Base-by-base conservation (phyloP, 495 filamentous ascomycete species). In the Podospora appendiculata region DNA sequence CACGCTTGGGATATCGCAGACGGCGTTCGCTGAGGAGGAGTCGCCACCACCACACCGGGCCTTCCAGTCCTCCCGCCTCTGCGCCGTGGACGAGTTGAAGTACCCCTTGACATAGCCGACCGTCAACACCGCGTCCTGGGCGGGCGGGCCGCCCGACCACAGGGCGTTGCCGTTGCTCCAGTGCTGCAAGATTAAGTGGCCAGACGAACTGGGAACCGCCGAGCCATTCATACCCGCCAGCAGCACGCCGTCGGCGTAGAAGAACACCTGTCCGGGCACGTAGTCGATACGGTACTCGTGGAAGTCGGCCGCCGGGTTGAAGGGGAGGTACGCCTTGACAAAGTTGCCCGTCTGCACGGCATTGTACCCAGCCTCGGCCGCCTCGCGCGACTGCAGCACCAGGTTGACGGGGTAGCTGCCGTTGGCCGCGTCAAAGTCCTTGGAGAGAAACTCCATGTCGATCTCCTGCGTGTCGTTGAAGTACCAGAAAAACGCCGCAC, bases 211-310 rank as follows among this genome's bases (percentile, higher is more conserved):
- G 0, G 87, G 87, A 25, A 86, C 71, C 4, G 76, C 74, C 0
- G 70, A 66, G 11, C 73, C 71, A 7, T 63, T 68, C 75, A 88
- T 84, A 42, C 73, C 70, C 6, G 71, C 60, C 1, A 88, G 71
- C 42, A 74, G 63, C 13, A 57, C 39, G 32, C 76, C 75, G 61
- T 90, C 86, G 10, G 79, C 82, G 58, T 83, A 89, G 66, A 85
- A 88, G 32, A 72, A 60, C 11, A 90, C 81, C 7, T 60, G 60
- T 7, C 68, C 73, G 0, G 79, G 73, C n/a, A 78, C 57, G 71
- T 85, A 89, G 59, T 90, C 87, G 62, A 89, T 84, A 41, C 87
- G 85, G 59, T 89, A 90, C 63, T 89, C 85, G 63, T 90, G 86
- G 52, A 82, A 83, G 7, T 48, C 78, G 0, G 63, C 60, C 0